Conservation (phyloP, 768 basidiomycete species). For the Serendipita vermifera region DNA sequence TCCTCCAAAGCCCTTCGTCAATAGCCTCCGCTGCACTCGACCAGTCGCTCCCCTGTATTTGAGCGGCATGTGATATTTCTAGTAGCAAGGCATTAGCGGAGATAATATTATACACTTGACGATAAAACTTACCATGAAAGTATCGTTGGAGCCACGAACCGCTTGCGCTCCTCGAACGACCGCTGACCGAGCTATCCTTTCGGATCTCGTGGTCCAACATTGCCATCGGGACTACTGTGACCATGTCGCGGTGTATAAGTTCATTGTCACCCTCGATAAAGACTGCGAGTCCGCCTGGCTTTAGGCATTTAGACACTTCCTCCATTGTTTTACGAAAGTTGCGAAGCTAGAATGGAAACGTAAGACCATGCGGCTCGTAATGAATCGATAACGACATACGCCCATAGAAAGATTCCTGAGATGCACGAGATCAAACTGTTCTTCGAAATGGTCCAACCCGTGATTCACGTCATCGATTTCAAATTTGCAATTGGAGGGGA, state of each 20-base stretch:
- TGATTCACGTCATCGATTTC: conserved; percentile 5
- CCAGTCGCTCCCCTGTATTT: neutral
- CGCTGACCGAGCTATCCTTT: neutral
- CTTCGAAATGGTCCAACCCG: neutral
- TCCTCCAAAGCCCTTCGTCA: conserved; percentile 3
- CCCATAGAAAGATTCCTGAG: neutral
- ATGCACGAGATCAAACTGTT: conserved; percentile 2
- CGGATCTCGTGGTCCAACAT: neutral
- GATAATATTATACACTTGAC: neutral
- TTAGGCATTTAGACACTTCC: conserved; percentile 1
- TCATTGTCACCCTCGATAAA: neutral
- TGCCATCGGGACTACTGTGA: neutral
- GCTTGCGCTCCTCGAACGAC: neutral
- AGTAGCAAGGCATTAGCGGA: neutral
- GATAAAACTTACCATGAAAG: neutral
- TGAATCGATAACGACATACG: neutral
- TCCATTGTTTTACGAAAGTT: conserved; percentile 7
- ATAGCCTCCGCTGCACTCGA: neutral
- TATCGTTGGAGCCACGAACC: conserved; percentile 4
- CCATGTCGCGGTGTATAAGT: neutral
- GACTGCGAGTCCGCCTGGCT: neutral
- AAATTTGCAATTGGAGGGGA: neutral
- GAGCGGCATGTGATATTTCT: neutral
- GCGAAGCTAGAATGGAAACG: neutral
- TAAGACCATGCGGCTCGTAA: neutral